Evolutionary conservation across 73 alveolate species (phyloP).

Genomic region (Uronychia setigera): DNA sequence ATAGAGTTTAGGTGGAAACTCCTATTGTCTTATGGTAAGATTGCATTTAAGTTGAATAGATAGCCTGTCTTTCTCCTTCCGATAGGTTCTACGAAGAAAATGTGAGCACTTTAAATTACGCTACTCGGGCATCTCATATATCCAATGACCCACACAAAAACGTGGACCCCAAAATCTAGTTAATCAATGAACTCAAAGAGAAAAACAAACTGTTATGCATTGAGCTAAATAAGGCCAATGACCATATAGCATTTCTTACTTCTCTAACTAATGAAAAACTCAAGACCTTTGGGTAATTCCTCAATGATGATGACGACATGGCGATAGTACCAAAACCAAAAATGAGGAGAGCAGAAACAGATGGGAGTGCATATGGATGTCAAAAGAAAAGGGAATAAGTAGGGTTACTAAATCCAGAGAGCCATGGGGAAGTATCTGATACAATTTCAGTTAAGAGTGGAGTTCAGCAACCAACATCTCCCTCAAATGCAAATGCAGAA

Average conservation of each 20-base stretch:
- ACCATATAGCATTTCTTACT: slow-evolving; percentile 63
- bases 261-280: slow-evolving; percentile 43
- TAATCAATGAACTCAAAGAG: slow-evolving; percentile 69
- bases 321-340: not conserved
- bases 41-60: not conserved
- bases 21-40: slow-evolving; percentile 90
- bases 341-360: not conserved
- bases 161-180: slow-evolving; percentile 84
- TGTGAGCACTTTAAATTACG: slow-evolving; percentile 94
- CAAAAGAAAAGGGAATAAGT: not conserved
- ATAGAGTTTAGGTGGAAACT: slow-evolving; percentile 97
- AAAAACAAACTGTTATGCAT: slow-evolving; percentile 41
- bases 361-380: not conserved
- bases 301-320: not conserved
- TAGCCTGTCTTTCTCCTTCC: slow-evolving; percentile 97
- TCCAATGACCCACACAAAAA: slow-evolving; percentile 93
- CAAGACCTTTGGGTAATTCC: slow-evolving; percentile 40
- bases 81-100: slow-evolving; percentile 88
- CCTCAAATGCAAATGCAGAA: not conserved
- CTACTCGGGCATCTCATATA: slow-evolving; percentile 94
- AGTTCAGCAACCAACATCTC: not conserved
- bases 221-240: slow-evolving; percentile 65
- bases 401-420: not conserved
- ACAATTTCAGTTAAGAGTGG: not conserved
- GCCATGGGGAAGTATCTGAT: not conserved